Evolutionary conservation across 2,329 filamentous ascomycete species (phyloP), one percentile per base, ranked within the genome.

Genomic region (Fusarium caatingaense): DNA sequence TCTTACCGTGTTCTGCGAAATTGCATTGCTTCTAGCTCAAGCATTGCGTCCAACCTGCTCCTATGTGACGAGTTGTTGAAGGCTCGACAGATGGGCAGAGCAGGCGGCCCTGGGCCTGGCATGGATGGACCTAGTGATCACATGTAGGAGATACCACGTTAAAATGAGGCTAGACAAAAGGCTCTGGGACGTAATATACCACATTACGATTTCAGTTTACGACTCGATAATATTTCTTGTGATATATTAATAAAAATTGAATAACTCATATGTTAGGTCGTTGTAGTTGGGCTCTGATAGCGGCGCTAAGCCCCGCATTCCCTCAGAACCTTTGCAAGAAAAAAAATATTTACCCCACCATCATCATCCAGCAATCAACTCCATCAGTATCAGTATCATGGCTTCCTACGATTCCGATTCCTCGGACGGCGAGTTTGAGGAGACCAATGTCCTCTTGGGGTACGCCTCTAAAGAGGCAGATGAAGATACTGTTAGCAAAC

Each of bases 21-120:
- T 84, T 94, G 91, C 80, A 90, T 99, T 68, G 94, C 96, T 5
- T 98, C 94, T 34, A 96, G 94, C 80, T 92, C 95, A 27, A 93
- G 96, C 69, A 99, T 99, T 77, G 95, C 96, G 8, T 95, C 93
- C 12, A 99, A 99, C 83, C 85, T 99, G 71, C 85, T 99, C 72
- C 87, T 99, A 51, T 99, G 96, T 77, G 96, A 99, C 77, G 96
- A 99, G 86, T 87, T 99, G 85, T 86, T 99, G 76, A 99, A 99
- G 87, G 96, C 96, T 66, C 88, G 96, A 79, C 95, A 99, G 85
- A 99, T 99, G 96, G 91, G 87, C 50, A 84, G 89, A 77, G 82
- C 85, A 80, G 86, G 82, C 41, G 88, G 87, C 23, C 89, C 89
- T 4, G 89, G 89, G 9, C 87, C 88, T 6, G 88, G 88, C 64